A percentile compares a stretch with the other conserved stretches of the same genome.
Conservation (phyloP, 257 asterid genomes). For the Petrea volubilis region DNA sequence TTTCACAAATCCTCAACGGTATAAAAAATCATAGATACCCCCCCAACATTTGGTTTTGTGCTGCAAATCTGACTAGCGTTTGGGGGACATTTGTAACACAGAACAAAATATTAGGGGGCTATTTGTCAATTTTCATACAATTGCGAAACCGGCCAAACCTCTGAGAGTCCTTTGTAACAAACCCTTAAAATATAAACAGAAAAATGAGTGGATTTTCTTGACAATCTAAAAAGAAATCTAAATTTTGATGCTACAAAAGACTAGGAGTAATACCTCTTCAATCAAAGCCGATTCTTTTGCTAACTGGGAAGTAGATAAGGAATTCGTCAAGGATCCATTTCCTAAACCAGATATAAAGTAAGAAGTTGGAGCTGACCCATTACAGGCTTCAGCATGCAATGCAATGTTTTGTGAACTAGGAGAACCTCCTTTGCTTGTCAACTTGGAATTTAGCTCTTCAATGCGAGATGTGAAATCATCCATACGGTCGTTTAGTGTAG, state of each 20-base stretch:
- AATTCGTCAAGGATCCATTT: slow-evolving; percentile 80
- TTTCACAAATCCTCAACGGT: too few species aligned
- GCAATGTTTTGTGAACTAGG: slow-evolving; percentile 55
- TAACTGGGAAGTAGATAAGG: slow-evolving; percentile 71
- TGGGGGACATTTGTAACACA: too few species aligned
- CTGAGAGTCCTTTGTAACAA: too few species aligned
- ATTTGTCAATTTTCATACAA: too few species aligned
- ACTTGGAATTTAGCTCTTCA: slow-evolving; percentile 77
- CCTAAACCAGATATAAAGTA: slow-evolving; percentile 79
- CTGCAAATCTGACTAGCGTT: too few species aligned
- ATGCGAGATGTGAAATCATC: slow-evolving; percentile 80
- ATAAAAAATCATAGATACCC: too few species aligned
- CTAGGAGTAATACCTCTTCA: slow-evolving; percentile 67
- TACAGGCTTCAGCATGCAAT: slow-evolving; percentile 59
- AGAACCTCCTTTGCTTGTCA: slow-evolving; percentile 48
- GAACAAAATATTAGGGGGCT: too few species aligned
- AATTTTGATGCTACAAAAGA: not conserved
- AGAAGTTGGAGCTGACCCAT: slow-evolving; percentile 87
- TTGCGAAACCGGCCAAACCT: too few species aligned
- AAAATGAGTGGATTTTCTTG: not conserved
- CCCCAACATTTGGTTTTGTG: too few species aligned
- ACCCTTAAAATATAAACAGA: too few species aligned
- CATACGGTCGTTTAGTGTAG: slow-evolving; percentile 80
- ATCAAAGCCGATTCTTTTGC: slow-evolving; percentile 68
- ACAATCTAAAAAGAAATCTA: not conserved